Evolutionary conservation across 306 rosid species (phyloP).

Genomic region (Alnus glutinosa): DNA sequence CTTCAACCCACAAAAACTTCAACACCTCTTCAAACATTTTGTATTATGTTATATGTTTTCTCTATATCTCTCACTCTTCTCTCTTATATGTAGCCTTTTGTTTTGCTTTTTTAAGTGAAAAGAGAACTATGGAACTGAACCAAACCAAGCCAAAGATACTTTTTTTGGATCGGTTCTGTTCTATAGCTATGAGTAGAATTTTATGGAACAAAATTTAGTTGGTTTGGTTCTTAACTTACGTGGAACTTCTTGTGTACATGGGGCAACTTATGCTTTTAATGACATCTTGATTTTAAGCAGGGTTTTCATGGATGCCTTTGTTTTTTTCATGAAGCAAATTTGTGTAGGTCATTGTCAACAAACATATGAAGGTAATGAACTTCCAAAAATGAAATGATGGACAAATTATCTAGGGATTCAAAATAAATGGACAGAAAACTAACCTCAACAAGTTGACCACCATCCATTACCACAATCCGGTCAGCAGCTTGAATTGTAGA

Average conservation of each 20-base stretch:
- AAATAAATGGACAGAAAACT: slow-evolving; percentile 32
- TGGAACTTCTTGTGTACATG: too few species aligned
- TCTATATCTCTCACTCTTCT: too few species aligned
- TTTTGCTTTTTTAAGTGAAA: too few species aligned
- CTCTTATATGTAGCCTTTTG: too few species aligned
- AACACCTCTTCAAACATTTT: not conserved
- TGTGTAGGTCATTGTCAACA: not conserved
- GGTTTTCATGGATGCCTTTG: not conserved
- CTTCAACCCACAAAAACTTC: not conserved
- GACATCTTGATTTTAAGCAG: not conserved
- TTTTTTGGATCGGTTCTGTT: too few species aligned
- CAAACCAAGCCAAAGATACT: too few species aligned
- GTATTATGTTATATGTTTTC: not conserved
- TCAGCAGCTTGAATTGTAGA: slow-evolving; percentile 97
- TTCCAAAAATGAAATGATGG: slow-evolving; percentile 12
- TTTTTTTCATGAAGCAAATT: slow-evolving; percentile 2
- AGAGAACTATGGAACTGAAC: too few species aligned
- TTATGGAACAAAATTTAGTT: too few species aligned
- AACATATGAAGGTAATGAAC: slow-evolving; percentile 9
- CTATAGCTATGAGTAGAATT: too few species aligned
- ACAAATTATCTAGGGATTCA: slow-evolving; percentile 14
- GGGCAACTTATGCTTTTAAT: too few species aligned
- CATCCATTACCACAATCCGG: slow-evolving; percentile 89
- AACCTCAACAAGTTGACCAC: slow-evolving; percentile 87
- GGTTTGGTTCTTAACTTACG: too few species aligned